Conservation (phyloP, 495 filamentous ascomycete genomes). For the Achaetomiella virescens region DNA sequence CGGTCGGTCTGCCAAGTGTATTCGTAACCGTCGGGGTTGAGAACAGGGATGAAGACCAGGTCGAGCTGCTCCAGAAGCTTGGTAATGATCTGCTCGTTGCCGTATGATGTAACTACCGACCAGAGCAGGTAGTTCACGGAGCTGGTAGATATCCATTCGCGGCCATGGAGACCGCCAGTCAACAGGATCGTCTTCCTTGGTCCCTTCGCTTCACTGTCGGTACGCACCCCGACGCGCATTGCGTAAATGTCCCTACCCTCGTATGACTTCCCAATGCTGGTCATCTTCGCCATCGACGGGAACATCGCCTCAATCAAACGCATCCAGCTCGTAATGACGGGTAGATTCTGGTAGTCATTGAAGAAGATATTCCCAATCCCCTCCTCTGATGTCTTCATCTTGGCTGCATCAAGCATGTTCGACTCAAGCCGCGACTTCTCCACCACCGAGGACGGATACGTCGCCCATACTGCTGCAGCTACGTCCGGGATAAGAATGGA, state of each 20-base stretch:
- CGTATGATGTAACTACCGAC: slow-evolving; percentile 77
- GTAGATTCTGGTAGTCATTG: slow-evolving; percentile 73
- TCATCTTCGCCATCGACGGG: slow-evolving; percentile 64
- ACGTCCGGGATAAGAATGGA: slow-evolving; percentile 81
- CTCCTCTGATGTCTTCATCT: slow-evolving; percentile 31
- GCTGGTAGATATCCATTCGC: slow-evolving; percentile 93
- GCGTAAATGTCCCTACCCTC: slow-evolving; percentile 82
- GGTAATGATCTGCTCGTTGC: slow-evolving; percentile 59
- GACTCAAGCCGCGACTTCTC: slow-evolving; percentile 14
- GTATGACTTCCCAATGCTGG: slow-evolving; percentile 71
- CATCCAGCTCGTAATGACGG: slow-evolving; percentile 73
- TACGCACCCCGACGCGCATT: slow-evolving; percentile 66
- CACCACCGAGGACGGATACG: slow-evolving; percentile 54
- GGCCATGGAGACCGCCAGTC: slow-evolving; percentile 77
- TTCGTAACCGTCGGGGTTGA: slow-evolving; percentile 91
- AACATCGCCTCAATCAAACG: slow-evolving; percentile 82
- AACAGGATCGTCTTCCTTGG: slow-evolving; percentile 72
- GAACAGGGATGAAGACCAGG: slow-evolving; percentile 76
- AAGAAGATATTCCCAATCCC: slow-evolving; percentile 70
- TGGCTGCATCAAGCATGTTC: slow-evolving; percentile 21
- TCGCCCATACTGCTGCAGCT: slow-evolving; percentile 65
- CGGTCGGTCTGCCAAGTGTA: slow-evolving; percentile 91
- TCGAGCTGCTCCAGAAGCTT: slow-evolving; percentile 75
- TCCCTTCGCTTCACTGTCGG: slow-evolving; percentile 28
- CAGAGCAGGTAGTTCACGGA: slow-evolving; percentile 89